phyloP scores from a whole-genome alignment of 2,329 filamentous ascomycete genomes.

The Nigrograna mackinnonii region DNA sequence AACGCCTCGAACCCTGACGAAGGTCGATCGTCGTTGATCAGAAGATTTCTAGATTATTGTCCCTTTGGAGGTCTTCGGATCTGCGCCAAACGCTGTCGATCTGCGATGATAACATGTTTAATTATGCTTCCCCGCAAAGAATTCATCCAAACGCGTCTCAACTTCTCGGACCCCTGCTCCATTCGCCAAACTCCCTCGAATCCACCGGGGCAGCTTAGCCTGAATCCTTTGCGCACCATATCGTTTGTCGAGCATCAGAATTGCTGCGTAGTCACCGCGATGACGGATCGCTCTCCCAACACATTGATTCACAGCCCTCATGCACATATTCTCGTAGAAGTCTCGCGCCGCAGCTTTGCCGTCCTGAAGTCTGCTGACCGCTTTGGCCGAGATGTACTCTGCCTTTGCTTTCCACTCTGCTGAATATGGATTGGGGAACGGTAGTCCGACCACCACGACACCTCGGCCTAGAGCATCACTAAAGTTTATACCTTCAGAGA shows the following conservation, averaged over 20 bases:
- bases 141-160: constrained; percentile 37
- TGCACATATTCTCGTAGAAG: constrained; percentile 93
- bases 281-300: constrained; percentile 93
- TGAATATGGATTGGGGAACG: constrained; percentile 87
- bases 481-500: constrained; percentile 99
- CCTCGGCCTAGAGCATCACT: constrained; percentile 86
- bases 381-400: constrained; percentile 76
- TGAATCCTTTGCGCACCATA: constrained; percentile 76
- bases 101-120: not conserved
- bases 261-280: constrained; percentile 84
- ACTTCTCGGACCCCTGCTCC: constrained; percentile 48
- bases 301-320: constrained; percentile 96
- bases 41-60: no score
- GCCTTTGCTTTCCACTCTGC: constrained; percentile 93
- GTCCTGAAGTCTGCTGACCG: constrained; percentile 38
- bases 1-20: not conserved
- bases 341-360: constrained; percentile 63
- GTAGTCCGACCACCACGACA: constrained; percentile 88
- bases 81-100: no score
- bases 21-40: not conserved
- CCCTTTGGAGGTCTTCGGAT: no score
- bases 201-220: constrained; percentile 87
- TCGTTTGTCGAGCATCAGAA: constrained; percentile 80
- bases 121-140: constrained; percentile 38
- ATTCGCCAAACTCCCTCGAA: constrained; percentile 66